Evolutionary conservation across 371 early-diverging fungal genomes (phyloP).

Genomic region (Haplosporangium sp.): DNA sequence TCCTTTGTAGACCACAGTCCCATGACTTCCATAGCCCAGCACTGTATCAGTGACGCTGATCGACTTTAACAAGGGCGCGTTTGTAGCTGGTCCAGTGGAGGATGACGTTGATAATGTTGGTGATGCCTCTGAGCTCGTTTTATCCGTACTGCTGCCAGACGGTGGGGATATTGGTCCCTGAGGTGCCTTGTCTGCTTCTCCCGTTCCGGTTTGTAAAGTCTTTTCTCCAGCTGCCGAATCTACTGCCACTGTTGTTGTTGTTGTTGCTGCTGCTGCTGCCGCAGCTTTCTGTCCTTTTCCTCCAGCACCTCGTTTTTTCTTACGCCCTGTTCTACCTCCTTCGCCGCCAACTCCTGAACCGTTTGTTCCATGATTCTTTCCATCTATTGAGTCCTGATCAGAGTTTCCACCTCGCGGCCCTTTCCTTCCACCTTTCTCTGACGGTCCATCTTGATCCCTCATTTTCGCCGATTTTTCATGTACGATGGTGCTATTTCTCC

Average conservation of each 20-base stretch:
- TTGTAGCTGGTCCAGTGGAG: slow-evolving; percentile 8
- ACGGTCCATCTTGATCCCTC: slow-evolving; percentile 12
- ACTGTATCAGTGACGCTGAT: slow-evolving; percentile 62
- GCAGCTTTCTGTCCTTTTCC: slow-evolving; percentile 41
- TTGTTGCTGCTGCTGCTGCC: slow-evolving; percentile 17
- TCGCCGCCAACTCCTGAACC: slow-evolving; percentile 20
- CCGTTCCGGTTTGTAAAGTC: not conserved
- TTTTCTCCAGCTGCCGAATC: not conserved
- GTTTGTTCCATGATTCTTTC: slow-evolving; percentile 7
- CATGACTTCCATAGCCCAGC: slow-evolving; percentile 95
- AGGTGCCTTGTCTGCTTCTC: not conserved
- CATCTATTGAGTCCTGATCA: slow-evolving; percentile 9
- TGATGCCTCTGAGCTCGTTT: not conserved
- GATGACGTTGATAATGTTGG: not conserved
- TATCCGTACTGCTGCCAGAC: not conserved
- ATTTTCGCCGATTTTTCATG: slow-evolving; percentile 1
- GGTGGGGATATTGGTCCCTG: slow-evolving; percentile 4
- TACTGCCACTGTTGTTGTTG: not conserved
- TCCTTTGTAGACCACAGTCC: slow-evolving; percentile 96
- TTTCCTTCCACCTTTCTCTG: slow-evolving; percentile 22
- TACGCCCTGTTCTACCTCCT: slow-evolving; percentile 27
- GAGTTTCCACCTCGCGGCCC: slow-evolving; percentile 13
- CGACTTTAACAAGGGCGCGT: slow-evolving; percentile 43
- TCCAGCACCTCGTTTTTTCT: slow-evolving; percentile 50
- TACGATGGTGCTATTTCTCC: not conserved